Percentiles rank a stretch among this genome's conserved stretches.
phyloP scores from a whole-genome alignment of 768 basidiomycete species.

The Mycena albidolilacea region DNA sequence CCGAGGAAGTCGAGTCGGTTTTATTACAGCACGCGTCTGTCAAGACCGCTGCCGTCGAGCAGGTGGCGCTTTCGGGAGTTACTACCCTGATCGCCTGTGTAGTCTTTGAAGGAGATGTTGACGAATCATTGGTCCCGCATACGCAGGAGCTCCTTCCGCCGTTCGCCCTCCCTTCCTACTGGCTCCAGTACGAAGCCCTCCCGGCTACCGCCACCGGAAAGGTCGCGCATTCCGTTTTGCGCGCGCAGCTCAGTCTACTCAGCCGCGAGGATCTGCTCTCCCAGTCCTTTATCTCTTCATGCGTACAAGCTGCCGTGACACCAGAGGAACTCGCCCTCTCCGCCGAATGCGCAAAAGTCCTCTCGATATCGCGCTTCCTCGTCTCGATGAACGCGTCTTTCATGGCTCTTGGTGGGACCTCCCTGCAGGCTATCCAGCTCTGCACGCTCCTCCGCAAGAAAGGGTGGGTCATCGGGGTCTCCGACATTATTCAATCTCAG shows the following conservation, averaged over 20 bases:
- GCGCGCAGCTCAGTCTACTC: neutral
- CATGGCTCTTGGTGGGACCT: neutral
- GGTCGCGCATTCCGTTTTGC: neutral
- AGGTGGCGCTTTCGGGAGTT: neutral
- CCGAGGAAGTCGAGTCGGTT: constrained; percentile 7
- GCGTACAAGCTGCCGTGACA: neutral
- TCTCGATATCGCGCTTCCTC: neutral
- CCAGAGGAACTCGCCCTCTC: neutral
- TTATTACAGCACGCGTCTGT: neutral
- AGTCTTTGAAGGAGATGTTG: neutral
- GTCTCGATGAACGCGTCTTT: constrained; percentile 1
- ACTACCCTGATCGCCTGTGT: neutral
- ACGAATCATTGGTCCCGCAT: neutral
- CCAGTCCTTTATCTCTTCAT: neutral
- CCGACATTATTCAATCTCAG: neutral
- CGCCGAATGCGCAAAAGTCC: neutral
- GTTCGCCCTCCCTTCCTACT: constrained; percentile 4
- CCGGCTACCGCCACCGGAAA: neutral
- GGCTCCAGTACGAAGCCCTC: neutral
- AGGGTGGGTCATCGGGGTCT: constrained; percentile 1
- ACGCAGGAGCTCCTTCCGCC: neutral
- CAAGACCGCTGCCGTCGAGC: neutral
- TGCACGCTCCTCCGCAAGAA: constrained; percentile 1
- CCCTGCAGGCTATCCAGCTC: constrained; percentile 9
- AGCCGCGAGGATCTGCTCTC: neutral